Percentiles rank a stretch among this genome's conserved stretches.
Conservation (phyloP, 2,329 filamentous ascomycete species). For the Colletotrichum phormii region DNA sequence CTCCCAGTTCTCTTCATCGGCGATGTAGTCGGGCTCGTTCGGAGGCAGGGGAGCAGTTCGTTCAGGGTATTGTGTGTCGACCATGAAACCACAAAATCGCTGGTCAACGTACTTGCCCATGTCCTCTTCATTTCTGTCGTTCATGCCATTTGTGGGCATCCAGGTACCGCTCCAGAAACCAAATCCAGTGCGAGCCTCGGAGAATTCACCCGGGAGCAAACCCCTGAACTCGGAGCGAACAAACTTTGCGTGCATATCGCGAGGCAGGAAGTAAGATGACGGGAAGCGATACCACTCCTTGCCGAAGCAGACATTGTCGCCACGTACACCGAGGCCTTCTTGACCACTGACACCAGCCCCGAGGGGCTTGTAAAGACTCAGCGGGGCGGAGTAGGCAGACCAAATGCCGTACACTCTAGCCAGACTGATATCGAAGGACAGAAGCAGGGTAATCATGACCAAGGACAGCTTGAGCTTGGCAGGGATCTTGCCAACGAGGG, state of each 20-base stretch:
- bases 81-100: conserved; percentile 81
- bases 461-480: conserved; percentile 77
- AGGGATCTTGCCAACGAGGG: conserved; percentile 77
- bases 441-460: conserved; percentile 70
- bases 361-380: conserved; percentile 77
- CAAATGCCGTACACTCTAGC: conserved; percentile 82
- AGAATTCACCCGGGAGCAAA: conserved; percentile 90
- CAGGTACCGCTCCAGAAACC: conserved; percentile 87
- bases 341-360: conserved; percentile 60
- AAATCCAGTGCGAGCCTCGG: conserved; percentile 75
- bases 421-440: conserved; percentile 74
- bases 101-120: conserved; percentile 86
- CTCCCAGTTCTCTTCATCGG: conserved; percentile 82
- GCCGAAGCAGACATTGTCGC: conserved; percentile 85
- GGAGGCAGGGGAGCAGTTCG: conserved; percentile 63
- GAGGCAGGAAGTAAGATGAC: conserved; percentile 89
- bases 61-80: conserved; percentile 85
- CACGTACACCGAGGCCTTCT: conserved; percentile 64
- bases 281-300: conserved; percentile 99
- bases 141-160: conserved; percentile 85
- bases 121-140: conserved; percentile 91
- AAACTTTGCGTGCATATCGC: conserved; percentile 88
- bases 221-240: conserved; percentile 91
- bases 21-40: conserved; percentile 83
- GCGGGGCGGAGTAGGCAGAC: conserved; percentile 84